These are phyloP conservation scores for Fusarium devonianum DNA, from an alignment of 2,329 filamentous ascomycete genomes.

Conservation along the genomic window DNA sequence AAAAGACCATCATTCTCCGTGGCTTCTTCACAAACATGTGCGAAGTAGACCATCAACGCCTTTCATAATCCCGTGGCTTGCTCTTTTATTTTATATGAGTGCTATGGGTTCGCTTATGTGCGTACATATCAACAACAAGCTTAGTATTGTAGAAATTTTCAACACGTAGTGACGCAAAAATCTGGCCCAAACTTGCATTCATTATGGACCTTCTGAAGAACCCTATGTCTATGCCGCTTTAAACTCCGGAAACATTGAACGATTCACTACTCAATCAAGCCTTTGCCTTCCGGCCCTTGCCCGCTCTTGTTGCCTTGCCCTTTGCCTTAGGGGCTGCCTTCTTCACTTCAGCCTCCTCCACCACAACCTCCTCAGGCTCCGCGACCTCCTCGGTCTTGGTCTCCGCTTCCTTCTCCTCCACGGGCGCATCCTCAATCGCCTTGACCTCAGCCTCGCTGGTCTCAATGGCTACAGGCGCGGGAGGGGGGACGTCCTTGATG, in stretches of 20 bases:
- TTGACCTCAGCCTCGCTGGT: constrained; percentile 44
- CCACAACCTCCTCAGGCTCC: constrained; percentile 37
- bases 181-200: constrained; percentile 33
- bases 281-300: constrained; percentile 48
- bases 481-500: constrained; percentile 65
- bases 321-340: constrained; percentile 43
- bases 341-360: constrained; percentile 38
- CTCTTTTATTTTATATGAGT: constrained; percentile 53
- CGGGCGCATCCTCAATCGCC: constrained; percentile 49
- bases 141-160: constrained; percentile 9
- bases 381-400: constrained; percentile 35
- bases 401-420: constrained; percentile 44
- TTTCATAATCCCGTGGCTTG: constrained; percentile 67
- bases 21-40: constrained; percentile 55
- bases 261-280: constrained; percentile 46
- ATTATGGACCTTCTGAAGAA: constrained; percentile 40
- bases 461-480: constrained; percentile 51
- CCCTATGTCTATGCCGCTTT: constrained; percentile 40
- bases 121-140: constrained; percentile 54
- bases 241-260: constrained; percentile 35
- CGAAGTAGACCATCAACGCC: constrained; percentile 63
- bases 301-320: constrained; percentile 33
- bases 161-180: constrained; percentile 15
- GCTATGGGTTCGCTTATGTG: constrained; percentile 69
- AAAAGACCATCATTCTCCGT: constrained; percentile 44